phyloP scores from a whole-genome alignment of 768 basidiomycete species.

The Suillus occidentalis region DNA sequence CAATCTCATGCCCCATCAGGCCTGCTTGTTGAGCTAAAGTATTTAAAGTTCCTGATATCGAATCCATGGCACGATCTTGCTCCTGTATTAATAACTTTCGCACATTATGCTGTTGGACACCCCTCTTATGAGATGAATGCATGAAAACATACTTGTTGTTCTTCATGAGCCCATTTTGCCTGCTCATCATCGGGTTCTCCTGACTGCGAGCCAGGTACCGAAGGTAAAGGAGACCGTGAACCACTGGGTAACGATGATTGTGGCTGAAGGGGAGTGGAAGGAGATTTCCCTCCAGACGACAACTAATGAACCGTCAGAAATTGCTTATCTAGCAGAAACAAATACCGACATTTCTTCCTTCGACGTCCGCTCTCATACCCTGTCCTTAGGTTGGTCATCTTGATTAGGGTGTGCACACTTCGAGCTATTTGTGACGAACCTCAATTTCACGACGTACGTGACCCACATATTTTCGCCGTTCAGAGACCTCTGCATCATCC shows the following conservation, averaged over 20 bases:
- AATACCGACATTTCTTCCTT: conserved; percentile 13
- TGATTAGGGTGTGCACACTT: conserved; percentile 16
- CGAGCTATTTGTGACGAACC: conserved; percentile 46
- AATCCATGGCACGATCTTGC: conserved; percentile 88
- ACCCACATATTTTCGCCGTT: conserved; percentile 73
- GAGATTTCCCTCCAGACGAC: conserved; percentile 1
- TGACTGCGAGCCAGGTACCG: conserved; percentile 13
- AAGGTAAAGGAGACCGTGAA: conserved; percentile 16
- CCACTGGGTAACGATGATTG: conserved; percentile 22
- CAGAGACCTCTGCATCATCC: conserved; percentile 71
- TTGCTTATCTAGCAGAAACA: not conserved
- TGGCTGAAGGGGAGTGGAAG: conserved; percentile 14
- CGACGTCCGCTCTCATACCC: conserved; percentile 73
- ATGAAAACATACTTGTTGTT: conserved; percentile 66
- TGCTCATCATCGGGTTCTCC: conserved; percentile 59
- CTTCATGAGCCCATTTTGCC: conserved; percentile 78
- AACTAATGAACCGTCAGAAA: not conserved
- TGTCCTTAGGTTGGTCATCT: conserved; percentile 46
- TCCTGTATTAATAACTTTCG: conserved; percentile 77
- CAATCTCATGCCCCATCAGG: conserved; percentile 91
- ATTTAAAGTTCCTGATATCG: conserved; percentile 82
- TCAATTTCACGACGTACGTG: conserved; percentile 74
- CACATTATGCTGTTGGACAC: not conserved
- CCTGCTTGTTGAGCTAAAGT: conserved; percentile 90
- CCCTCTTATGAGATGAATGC: not conserved